Evolutionary conservation across 805 yeast species (phyloP), one percentile per base, ranked within the genome.

Genomic region (Myxozyma nipponensis): DNA sequence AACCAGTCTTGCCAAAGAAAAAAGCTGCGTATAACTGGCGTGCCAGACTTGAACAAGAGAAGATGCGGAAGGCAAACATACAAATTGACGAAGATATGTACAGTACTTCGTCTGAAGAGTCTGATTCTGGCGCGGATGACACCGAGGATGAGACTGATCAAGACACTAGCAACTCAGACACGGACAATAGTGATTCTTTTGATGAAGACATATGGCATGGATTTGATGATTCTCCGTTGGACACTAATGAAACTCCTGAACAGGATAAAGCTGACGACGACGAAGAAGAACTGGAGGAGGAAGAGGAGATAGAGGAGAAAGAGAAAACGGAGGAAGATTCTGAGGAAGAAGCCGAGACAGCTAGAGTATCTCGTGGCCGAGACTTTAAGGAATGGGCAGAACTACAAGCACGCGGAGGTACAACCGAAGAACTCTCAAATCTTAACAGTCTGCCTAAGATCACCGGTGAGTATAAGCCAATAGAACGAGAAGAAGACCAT

Each of bases 331-430:
- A 50, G 4, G 54, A 53, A 1, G 57, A 50, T 1, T 42, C 39
- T 3, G 59, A 52, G 1, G 48, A 32, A 3, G 52, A 35, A 6
- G 59, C 35, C 21, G 67, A 64, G 28, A 77, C 72, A 15, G 54
- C 39, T 2, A 60, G 76, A 76, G 36, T 69, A 37, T 64, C 73
- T 26, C 70, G 69, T 40, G 91, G 87, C 1, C 72, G 74, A 34
- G 77, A 81, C 17, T 93, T 93, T 73, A 86, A 86, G 67, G 77
- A 78, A 18, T 93, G 98, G 98, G 96, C 96, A 0, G 86, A 83
- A 58, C 69, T 75, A 32, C 86, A 85, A 62, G 78, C 82, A 3
- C 79, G 83, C 50, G 86, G 81, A 58, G 88, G 86, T 1, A 73
- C 82, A 23, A 75, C 77, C 15, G 79, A 67, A 23, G 49, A 67